phyloP scores from a whole-genome alignment of 805 yeast species.

The Candida adriatica region DNA sequence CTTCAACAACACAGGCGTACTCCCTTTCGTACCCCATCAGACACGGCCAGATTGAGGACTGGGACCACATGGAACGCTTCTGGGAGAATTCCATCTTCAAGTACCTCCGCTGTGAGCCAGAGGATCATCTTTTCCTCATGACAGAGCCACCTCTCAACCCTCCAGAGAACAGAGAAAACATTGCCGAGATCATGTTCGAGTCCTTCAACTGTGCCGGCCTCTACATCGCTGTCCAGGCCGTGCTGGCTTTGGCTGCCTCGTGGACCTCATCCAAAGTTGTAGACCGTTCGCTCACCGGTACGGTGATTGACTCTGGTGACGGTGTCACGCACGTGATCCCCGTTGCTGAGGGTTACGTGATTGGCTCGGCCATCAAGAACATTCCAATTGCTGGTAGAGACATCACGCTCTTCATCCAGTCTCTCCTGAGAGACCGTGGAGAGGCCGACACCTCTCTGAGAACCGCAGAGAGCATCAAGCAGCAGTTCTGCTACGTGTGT shows the following conservation, averaged over 20 bases:
- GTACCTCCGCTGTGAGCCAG: constrained; percentile 96
- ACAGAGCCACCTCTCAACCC: constrained; percentile 99
- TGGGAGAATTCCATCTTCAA: constrained; percentile 98
- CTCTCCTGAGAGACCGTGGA: constrained; percentile 91
- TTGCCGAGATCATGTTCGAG: constrained; percentile 99
- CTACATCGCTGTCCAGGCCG: constrained; percentile 98
- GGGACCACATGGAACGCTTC: constrained; percentile 99
- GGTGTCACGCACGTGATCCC: constrained; percentile 99
- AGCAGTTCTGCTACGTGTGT: constrained; percentile 93
- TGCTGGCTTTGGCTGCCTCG: constrained; percentile 94
- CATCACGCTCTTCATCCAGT: constrained; percentile 89
- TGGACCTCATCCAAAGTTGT: constrained; percentile 97
- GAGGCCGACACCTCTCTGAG: constrained; percentile 89
- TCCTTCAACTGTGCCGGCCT: constrained; percentile 97
- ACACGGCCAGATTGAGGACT: constrained; percentile 97
- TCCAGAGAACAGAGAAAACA: constrained; percentile 98
- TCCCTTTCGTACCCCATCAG: constrained; percentile 86
- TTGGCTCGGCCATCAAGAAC: constrained; percentile 94
- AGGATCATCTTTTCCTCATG: constrained; percentile 89
- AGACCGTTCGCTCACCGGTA: constrained; percentile 95
- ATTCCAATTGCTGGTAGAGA: constrained; percentile 99
- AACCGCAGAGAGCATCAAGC: constrained; percentile 96
- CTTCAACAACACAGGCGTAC: constrained; percentile 88
- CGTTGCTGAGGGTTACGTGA: constrained; percentile 98
- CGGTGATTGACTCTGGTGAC: constrained; percentile 97